Evolutionary conservation across 1,139 yeast genomes (phyloP).

Genomic region (Hansenula anomala): DNA sequence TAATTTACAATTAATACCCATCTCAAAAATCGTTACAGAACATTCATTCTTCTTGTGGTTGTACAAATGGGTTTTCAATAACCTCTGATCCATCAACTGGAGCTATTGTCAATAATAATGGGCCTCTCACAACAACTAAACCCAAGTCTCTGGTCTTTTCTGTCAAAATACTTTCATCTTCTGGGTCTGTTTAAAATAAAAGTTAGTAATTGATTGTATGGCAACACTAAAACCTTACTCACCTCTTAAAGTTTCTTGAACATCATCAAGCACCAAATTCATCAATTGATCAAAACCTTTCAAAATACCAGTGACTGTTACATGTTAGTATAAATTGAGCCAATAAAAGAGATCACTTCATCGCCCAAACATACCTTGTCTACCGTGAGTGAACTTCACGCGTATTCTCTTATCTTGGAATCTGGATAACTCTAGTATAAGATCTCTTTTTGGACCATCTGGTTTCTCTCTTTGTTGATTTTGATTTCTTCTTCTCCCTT

Average conservation of each 20-base stretch:
- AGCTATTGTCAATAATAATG: constrained; percentile 71
- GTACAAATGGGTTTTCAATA: constrained; percentile 61
- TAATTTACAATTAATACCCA: too few species aligned
- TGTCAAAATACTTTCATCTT: constrained; percentile 48
- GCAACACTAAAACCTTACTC: constrained; percentile 20
- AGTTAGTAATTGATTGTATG: constrained; percentile 28
- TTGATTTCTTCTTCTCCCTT: constrained; percentile 20
- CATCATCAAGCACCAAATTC: constrained; percentile 89
- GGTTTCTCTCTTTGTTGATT: constrained; percentile 35
- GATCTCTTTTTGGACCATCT: constrained; percentile 85
- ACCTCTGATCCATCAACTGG: constrained; percentile 81
- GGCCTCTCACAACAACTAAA: constrained; percentile 82
- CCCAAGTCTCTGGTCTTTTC: constrained; percentile 62
- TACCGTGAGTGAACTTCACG: constrained; percentile 86
- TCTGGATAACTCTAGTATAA: constrained; percentile 76
- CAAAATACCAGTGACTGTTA: constrained; percentile 61
- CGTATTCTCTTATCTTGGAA: constrained; percentile 70
- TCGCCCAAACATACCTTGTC: constrained; percentile 34
- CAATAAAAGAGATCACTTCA: too few species aligned
- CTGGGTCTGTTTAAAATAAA: constrained; percentile 42
- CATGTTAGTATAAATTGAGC: background rate
- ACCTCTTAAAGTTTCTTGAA: constrained; percentile 62
- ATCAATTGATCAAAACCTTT: constrained; percentile 90
- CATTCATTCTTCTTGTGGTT: constrained; percentile 6
- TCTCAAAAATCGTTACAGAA: background rate